Percentiles rank a stretch among this genome's conserved stretches.
phyloP scores from a whole-genome alignment of 306 rosid genomes.

The Medicago truncatula region MtrunA17r5.0-ANR NC_053042.1:11322501-11323000 shows the following conservation, averaged over 20 bases:
- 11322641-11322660: slow-evolving; percentile 33
- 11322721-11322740: slow-evolving; percentile 38
- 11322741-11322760: slow-evolving; percentile 95
- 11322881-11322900: slow-evolving; percentile 8
- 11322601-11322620: slow-evolving; percentile 18
- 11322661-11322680: slow-evolving; percentile 25
- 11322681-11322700: slow-evolving; percentile 33
- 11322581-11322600: slow-evolving; percentile 26
- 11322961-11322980: slow-evolving; percentile 11
- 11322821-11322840: slow-evolving; percentile 72
- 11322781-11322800: slow-evolving; percentile 90
- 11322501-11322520: slow-evolving; percentile 1
- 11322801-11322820: slow-evolving; percentile 88
- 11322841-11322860: slow-evolving; percentile 28
- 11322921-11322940: slow-evolving; percentile 35
- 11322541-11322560: slow-evolving; percentile 17
- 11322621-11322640: slow-evolving; percentile 2
- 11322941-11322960: slow-evolving; percentile 18
- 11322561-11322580: neutral
- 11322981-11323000: slow-evolving; percentile 17
- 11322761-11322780: slow-evolving; percentile 93
- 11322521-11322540: neutral
- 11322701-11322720: slow-evolving; percentile 34
- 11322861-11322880: slow-evolving; percentile 24
- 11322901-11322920: slow-evolving; percentile 20